Evolutionary conservation across 2,329 filamentous ascomycete genomes (phyloP), one percentile per base, ranked within the genome.

Genomic region (Aspergillus ustus): DNA sequence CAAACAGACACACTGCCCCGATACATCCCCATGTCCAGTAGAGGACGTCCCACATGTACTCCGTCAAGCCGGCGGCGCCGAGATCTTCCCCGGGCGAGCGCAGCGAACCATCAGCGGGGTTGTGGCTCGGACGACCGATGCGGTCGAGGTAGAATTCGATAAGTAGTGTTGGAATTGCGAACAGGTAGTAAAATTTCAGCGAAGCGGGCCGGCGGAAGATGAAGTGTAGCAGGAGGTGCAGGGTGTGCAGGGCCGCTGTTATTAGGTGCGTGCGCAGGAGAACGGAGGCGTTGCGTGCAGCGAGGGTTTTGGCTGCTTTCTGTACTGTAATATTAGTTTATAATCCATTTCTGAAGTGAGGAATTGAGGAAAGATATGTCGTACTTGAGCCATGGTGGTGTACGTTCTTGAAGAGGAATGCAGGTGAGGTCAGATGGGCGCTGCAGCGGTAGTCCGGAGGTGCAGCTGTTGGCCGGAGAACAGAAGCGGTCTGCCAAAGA

Each of bases 21-120:
- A 92, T 81, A 57, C 89, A 91, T 11, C 87, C 88, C 89, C 93
- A 97, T 0, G 93, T 97, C 81, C 96, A 92, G 86, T 97, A 98
- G 57, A 97, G 82, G 53, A 97, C 87, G 79, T 99, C 95, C 85
- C 96, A 99, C 90, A 98, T 92, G 82, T 96, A 98, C 80, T 97
- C 95, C 11, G 94, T 98, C 81, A 99, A 80, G 4, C 95, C 95
- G 37, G 89, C 85, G 9, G 92, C 91, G 57, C 91, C 88, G 55
- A 99, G 86, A 76, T 99, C 95, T 75, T 98, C 93, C 48, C 95
- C 94, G 0, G 91, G 83, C 34, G 85, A 87, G 74, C 87, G 88
- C 64, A 98, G 82, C n/a, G 89, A 83, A 15, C 83, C 84, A 52
- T 87, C 88, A 28, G 81, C 79, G 22, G 87, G 75, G 67, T 88